phyloP scores from a whole-genome alignment of 2,329 filamentous ascomycete genomes.

The Phaeosphaeria sp. region DNA sequence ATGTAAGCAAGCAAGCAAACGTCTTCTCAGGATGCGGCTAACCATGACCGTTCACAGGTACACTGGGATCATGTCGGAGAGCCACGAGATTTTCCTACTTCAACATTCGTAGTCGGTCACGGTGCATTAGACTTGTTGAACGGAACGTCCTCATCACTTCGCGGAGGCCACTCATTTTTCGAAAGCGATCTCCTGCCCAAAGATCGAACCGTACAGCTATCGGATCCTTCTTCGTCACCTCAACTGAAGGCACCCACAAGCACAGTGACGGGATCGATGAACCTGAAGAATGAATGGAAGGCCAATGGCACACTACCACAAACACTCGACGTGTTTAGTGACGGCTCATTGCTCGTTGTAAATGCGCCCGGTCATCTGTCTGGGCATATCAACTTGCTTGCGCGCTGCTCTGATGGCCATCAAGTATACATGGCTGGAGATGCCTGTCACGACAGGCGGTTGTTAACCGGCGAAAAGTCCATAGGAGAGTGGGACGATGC shows the following conservation, averaged over 20 bases:
- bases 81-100: constrained; percentile 45
- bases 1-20: constrained; percentile 28
- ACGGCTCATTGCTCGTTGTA: constrained; percentile 57
- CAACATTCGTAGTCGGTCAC: constrained; percentile 50
- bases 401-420: constrained; percentile 43
- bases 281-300: constrained; percentile 48
- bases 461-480: constrained; percentile 59
- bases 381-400: constrained; percentile 61
- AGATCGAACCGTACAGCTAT: constrained; percentile 53
- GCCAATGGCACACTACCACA: constrained; percentile 52
- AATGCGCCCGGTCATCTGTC: constrained; percentile 61
- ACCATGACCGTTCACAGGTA: constrained; percentile 30
- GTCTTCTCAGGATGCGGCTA: neutral
- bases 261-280: constrained; percentile 5
- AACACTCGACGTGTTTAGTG: constrained; percentile 57
- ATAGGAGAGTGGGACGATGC: constrained; percentile 60
- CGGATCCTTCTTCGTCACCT: constrained; percentile 31
- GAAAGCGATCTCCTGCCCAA: constrained; percentile 53
- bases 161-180: constrained; percentile 50
- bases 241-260: neutral
- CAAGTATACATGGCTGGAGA: constrained; percentile 61
- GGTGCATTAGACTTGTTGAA: constrained; percentile 33
- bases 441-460: constrained; percentile 60
- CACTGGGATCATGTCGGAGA: constrained; percentile 54
- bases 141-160: constrained; percentile 26